Conservation (phyloP, 2,329 filamentous ascomycete genomes). For the Apiospora koreana region DNA sequence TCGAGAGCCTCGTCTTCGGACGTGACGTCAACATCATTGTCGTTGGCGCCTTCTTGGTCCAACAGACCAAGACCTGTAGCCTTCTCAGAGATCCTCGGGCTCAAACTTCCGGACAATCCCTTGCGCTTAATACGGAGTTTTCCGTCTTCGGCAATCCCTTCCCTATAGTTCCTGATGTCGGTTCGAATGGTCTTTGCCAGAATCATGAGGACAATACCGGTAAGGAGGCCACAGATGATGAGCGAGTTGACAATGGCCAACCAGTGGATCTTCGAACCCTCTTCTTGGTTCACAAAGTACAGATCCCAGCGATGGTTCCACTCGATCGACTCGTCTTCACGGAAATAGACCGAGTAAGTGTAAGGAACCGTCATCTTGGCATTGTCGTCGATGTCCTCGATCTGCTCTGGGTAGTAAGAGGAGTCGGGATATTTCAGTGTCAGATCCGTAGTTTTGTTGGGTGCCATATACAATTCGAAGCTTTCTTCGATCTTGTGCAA, state of each 20-base stretch:
- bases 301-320: slow-evolving; percentile 87
- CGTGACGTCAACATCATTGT: slow-evolving; percentile 54
- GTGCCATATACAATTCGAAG: slow-evolving; percentile 68
- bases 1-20: slow-evolving; percentile 75
- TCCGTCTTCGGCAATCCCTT: slow-evolving; percentile 66
- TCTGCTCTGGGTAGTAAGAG: slow-evolving; percentile 57
- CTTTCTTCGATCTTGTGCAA: slow-evolving; percentile 63
- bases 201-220: slow-evolving; percentile 79
- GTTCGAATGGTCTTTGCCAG: slow-evolving; percentile 75
- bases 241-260: slow-evolving; percentile 85
- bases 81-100: slow-evolving; percentile 52
- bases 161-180: slow-evolving; percentile 75
- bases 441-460: slow-evolving; percentile 57
- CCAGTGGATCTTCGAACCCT: slow-evolving; percentile 82
- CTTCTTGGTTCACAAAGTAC: slow-evolving; percentile 86
- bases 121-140: slow-evolving; percentile 57
- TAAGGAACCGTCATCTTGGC: slow-evolving; percentile 75
- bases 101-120: slow-evolving; percentile 41
- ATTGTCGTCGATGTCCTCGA: slow-evolving; percentile 61
- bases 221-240: slow-evolving; percentile 78
- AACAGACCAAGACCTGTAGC: slow-evolving; percentile 52
- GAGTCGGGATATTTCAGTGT: slow-evolving; percentile 54
- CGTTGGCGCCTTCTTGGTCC: slow-evolving; percentile 57
- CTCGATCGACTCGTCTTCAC: slow-evolving; percentile 76
- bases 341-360: slow-evolving; percentile 88